phyloP scores from a whole-genome alignment of 441 rosid genomes.

The Syzygium syzygioides region DNA sequence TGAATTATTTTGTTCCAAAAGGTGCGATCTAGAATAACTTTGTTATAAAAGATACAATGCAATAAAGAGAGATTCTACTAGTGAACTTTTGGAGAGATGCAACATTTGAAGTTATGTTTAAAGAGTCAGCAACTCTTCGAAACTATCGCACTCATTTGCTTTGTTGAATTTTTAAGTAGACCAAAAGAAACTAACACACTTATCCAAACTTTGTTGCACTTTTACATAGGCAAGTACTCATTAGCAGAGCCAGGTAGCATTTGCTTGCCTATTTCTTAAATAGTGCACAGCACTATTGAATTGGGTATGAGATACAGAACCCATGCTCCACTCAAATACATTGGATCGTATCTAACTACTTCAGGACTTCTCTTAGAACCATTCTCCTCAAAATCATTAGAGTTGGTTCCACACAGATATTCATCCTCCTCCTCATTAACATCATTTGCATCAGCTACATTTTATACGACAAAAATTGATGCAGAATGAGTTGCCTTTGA shows the following conservation, averaged over 20 bases:
- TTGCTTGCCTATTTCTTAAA: not conserved
- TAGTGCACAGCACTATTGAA: not conserved
- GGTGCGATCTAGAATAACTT: not conserved
- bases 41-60: not conserved
- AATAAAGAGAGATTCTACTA: not conserved
- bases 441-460: not conserved
- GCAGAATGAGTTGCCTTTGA: not conserved
- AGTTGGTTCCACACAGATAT: not conserved
- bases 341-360: not conserved
- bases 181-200: not conserved
- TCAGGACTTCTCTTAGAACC: not conserved
- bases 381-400: not conserved
- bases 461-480: not conserved
- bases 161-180: not conserved
- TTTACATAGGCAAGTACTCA: not conserved
- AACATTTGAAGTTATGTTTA: not conserved
- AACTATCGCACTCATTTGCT: not conserved
- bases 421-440: not conserved
- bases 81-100: too few relatives aligned
- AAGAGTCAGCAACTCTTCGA: not conserved
- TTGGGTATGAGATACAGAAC: not conserved
- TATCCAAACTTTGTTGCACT: not conserved
- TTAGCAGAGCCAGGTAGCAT: not conserved
- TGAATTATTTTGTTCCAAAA: not conserved
- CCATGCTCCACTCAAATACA: not conserved